A percentile compares a stretch with the other conserved stretches of the same genome.
Evolutionary conservation across 345 rosid genomes (phyloP).

Genomic region (Eucalyptus rudis): DNA sequence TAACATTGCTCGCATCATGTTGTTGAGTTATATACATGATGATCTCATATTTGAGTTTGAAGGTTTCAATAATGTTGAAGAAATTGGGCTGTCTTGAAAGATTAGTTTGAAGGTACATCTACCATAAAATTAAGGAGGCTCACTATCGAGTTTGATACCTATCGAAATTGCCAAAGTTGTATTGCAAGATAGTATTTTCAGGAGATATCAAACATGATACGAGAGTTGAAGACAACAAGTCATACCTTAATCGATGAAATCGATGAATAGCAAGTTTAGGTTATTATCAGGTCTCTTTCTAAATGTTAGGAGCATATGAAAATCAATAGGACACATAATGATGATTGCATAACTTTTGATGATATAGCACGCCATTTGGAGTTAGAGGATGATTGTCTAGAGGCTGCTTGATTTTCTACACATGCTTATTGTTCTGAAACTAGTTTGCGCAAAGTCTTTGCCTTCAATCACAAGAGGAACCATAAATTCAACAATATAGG

Average conservation of each 20-base stretch:
- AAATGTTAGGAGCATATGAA: not conserved
- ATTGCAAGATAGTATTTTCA: too few relatives aligned
- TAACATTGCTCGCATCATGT: not conserved
- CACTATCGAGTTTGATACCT: not conserved
- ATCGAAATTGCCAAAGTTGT: too few relatives aligned
- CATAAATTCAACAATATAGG: too few relatives aligned
- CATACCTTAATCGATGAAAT: not conserved
- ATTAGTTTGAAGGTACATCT: too few relatives aligned
- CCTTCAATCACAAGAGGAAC: not conserved
- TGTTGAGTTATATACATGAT: too few relatives aligned
- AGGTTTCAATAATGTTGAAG: not conserved
- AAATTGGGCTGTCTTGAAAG: not conserved
- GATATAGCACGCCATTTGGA: not conserved
- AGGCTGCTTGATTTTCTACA: not conserved
- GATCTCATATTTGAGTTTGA: too few relatives aligned
- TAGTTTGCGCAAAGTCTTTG: not conserved
- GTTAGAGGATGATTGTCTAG: not conserved
- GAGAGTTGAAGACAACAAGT: not conserved
- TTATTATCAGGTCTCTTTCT: not conserved
- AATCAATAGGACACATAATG: too few relatives aligned
- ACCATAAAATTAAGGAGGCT: not conserved
- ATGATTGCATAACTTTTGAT: not conserved
- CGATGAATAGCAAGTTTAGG: too few relatives aligned
- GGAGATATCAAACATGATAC: not conserved
- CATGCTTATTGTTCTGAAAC: too few relatives aligned